These are phyloP conservation scores for Daldinia concentrica DNA, from an alignment of 495 filamentous ascomycete genomes.

Conservation along the genomic window DNA sequence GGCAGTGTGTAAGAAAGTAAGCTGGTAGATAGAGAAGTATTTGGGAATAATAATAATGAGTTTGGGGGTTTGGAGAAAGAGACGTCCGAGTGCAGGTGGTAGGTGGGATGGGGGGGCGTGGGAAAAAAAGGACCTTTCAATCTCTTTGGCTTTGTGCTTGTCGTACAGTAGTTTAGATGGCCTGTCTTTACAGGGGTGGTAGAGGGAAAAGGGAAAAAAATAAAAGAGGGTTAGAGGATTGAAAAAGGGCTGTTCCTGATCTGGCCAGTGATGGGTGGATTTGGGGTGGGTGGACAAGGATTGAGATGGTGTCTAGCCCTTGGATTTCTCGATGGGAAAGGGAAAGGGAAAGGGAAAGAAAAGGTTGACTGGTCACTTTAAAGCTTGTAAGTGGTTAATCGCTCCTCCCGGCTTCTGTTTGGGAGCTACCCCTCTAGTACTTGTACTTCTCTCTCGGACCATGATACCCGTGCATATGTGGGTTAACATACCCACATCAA, in stretches of 20 bases:
- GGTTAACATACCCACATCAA: slow-evolving; percentile 22
- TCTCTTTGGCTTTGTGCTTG: slow-evolving; percentile 35
- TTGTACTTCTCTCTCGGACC: slow-evolving; percentile 11
- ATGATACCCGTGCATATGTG: neutral
- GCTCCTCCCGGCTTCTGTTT: slow-evolving; percentile 18
- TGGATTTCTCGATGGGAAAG: slow-evolving; percentile 29
- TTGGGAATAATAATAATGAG: slow-evolving; percentile 36
- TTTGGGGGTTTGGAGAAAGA: slow-evolving; percentile 39
- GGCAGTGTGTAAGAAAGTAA: slow-evolving; percentile 48
- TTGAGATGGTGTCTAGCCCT: slow-evolving; percentile 38
- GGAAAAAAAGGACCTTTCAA: slow-evolving; percentile 38
- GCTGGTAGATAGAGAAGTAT: slow-evolving; percentile 48
- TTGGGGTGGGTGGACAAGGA: slow-evolving; percentile 23
- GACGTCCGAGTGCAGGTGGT: slow-evolving; percentile 17
- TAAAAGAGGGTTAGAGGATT: slow-evolving; percentile 20
- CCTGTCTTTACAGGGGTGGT: slow-evolving; percentile 13
- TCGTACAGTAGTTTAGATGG: slow-evolving; percentile 25
- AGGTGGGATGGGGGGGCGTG: slow-evolving; percentile 9
- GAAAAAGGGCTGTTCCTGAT: slow-evolving; percentile 43
- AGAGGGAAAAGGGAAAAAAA: slow-evolving; percentile 12
- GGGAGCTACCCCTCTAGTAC: slow-evolving; percentile 24
- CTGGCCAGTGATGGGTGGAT: slow-evolving; percentile 39
- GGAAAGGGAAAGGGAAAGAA: slow-evolving; percentile 17
- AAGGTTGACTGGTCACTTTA: slow-evolving; percentile 40
- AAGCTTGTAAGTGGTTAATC: slow-evolving; percentile 34